Evolutionary conservation across 306 rosid species (phyloP), one percentile per base, ranked within the genome.

Genomic region (Trifolium fragiferum): DNA sequence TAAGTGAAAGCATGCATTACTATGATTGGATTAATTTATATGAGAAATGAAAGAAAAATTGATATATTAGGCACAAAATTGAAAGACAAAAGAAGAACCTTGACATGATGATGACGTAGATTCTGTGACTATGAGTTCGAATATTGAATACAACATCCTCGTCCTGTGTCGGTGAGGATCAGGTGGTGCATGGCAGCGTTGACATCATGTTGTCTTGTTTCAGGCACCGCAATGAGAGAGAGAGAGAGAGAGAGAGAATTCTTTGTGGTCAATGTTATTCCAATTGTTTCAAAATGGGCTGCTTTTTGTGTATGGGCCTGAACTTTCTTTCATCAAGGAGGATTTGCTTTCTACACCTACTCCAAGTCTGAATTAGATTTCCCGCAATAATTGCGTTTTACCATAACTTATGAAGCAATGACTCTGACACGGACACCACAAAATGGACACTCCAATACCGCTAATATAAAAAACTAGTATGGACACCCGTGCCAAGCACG

Each of bases 51-150:
- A 16, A 75, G 14, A 30, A 30, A 30, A 12, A 5, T 57, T 21
- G 4, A 57, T 57, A 20, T 57, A 57, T 0, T 0, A n/a, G 2
- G 4, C 15, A 16, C 2, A 23, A 7, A 53, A 55, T 49, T 21
- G 46, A 74, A 50, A 80, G 51, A 25, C 3, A 58, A 10, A 53
- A 19, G 1, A 69, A 7, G 61, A 64, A 89, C 91, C 95, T 87
- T 73, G 85, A 76, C 91, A 89, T 87, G 78, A 65, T 87, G 78
- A 65, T 63, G 82, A 62, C 4, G 21, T 67, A 37, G 44, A 46
- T 73, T 60, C 46, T 12, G 72, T 37, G 66, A 65, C 35, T 50
- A 21, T 23, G 78, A 51, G 65, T 65, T 84, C 76, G 54, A 11
- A 71, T 23, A 68, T 30, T 20, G 46, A 12, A 70, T 60, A 32